Conservation (phyloP, 1,139 yeast species). For the Debaryomycetaceae sp. region DNA sequence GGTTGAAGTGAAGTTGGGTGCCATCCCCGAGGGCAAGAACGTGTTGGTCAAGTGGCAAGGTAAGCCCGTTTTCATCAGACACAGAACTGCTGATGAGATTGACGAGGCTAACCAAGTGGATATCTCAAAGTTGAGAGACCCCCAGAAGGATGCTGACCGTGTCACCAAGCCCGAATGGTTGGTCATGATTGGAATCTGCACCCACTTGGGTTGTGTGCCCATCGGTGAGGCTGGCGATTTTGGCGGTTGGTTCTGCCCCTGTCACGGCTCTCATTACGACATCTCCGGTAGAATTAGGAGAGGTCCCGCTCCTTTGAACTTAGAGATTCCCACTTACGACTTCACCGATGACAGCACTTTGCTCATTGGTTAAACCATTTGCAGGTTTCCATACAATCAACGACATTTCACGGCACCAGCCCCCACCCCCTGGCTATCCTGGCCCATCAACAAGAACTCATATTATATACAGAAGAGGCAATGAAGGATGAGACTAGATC, state of each 20-base stretch:
- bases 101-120: slow-evolving; percentile 89
- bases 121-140: slow-evolving; percentile 78
- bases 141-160: slow-evolving; percentile 89
- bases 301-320: slow-evolving; percentile 99
- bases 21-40: slow-evolving; percentile 97
- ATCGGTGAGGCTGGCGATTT: slow-evolving; percentile 99
- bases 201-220: slow-evolving; percentile 99
- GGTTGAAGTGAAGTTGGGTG: slow-evolving; percentile 92
- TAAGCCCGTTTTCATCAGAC: slow-evolving; percentile 99
- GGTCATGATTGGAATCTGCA: slow-evolving; percentile 98
- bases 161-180: slow-evolving; percentile 98
- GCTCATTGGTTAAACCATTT: slow-evolving; percentile 52
- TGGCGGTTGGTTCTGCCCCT: slow-evolving; percentile 99
- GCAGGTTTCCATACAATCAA: slow-evolving; percentile 2
- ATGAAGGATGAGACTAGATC: slow-evolving; percentile 1
- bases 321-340: slow-evolving; percentile 92
- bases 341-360: slow-evolving; percentile 75
- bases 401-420: neutral
- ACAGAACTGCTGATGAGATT: slow-evolving; percentile 91
- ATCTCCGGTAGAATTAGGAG: slow-evolving; percentile 99
- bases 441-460: neutral
- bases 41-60: slow-evolving; percentile 99
- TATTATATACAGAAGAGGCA: neutral
- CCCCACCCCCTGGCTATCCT: slow-evolving; percentile 4
- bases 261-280: slow-evolving; percentile 99